These are phyloP conservation scores for Phallus indusiatus DNA, from an alignment of 768 basidiomycete genomes.

Conservation along the genomic window DNA sequence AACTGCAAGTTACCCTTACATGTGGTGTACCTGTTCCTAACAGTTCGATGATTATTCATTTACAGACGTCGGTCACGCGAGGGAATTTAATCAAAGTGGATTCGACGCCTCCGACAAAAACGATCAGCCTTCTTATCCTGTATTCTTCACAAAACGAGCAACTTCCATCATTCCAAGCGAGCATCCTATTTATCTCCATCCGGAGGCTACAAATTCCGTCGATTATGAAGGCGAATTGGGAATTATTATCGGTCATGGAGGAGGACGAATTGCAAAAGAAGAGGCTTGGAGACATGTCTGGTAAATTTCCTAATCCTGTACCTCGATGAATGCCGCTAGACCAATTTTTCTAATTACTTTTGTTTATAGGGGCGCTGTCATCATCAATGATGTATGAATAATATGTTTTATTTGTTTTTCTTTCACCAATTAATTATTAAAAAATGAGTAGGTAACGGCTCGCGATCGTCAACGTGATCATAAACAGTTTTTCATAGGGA, in stretches of 20 bases:
- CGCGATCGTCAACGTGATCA: constrained; percentile 22
- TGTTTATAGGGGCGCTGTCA: constrained; percentile 9
- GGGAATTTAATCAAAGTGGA: constrained; percentile 5
- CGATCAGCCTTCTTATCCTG: constrained; percentile 14
- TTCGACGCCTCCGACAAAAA: constrained; percentile 7
- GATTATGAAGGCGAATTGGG: constrained; percentile 24
- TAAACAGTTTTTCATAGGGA: constrained; percentile 23
- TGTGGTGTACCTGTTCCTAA: constrained; percentile 3
- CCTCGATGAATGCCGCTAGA: neutral
- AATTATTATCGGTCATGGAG: constrained; percentile 20
- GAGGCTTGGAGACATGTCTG: constrained; percentile 22
- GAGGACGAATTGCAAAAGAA: constrained; percentile 16
- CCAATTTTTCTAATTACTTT: neutral
- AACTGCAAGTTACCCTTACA: constrained; percentile 17
- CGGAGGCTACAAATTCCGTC: constrained; percentile 15
- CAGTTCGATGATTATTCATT: neutral
- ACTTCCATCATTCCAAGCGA: constrained; percentile 18
- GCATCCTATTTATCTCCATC: constrained; percentile 17
- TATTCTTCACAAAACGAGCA: constrained; percentile 23
- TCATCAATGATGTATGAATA: constrained; percentile 12
- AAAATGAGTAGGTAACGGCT: constrained; percentile 15
- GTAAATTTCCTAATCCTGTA: neutral
- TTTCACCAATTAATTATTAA: neutral
- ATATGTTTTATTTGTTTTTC: neutral
- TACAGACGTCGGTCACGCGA: neutral